These are phyloP conservation scores for Kalmusia sp. DNA, from an alignment of 2,329 filamentous ascomycete genomes.

Conservation along the genomic window DNA sequence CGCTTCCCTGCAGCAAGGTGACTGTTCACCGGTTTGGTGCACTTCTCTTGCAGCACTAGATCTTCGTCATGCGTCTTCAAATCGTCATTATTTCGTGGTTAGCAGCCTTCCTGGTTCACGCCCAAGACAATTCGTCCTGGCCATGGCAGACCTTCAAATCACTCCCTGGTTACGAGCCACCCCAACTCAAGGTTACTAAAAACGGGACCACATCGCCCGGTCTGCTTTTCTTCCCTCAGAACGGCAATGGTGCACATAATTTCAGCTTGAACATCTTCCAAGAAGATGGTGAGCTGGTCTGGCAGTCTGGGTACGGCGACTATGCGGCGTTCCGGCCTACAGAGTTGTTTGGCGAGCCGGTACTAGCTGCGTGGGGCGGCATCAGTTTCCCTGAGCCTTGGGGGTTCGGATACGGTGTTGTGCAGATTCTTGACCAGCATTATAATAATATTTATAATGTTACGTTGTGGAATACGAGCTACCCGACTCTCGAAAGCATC, in stretches of 20 bases:
- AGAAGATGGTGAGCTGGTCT: constrained; percentile 9
- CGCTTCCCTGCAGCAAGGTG: neutral
- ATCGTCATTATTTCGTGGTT: neutral
- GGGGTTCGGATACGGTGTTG: constrained; percentile 5
- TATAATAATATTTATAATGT: constrained; percentile 9
- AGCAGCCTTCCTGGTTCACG: neutral
- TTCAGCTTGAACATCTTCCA: constrained; percentile 14
- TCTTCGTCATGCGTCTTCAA: constrained; percentile 1
- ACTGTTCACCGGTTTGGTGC: neutral
- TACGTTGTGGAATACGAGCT: constrained; percentile 8
- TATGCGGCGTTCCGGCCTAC: constrained; percentile 8
- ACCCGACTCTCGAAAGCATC: constrained; percentile 8
- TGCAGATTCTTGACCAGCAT: neutral
- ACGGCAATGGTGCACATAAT: constrained; percentile 10
- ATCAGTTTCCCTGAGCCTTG: constrained; percentile 7
- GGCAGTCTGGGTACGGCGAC: constrained; percentile 11
- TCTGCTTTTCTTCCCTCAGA: constrained; percentile 12
- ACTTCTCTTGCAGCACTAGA: neutral
- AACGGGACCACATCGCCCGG: constrained; percentile 6
- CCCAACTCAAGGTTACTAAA: constrained; percentile 10
- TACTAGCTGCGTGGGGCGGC: constrained; percentile 1
- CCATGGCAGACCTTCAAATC: constrained; percentile 18
- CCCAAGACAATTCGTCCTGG: constrained; percentile 6
- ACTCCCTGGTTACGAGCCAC: constrained; percentile 11
- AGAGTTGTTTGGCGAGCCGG: constrained; percentile 4